Percentiles rank a stretch among this genome's conserved stretches.
Evolutionary conservation across 2,329 filamentous ascomycete genomes (phyloP).

Genomic region (Phaeophleospora eucalypticola): DNA sequence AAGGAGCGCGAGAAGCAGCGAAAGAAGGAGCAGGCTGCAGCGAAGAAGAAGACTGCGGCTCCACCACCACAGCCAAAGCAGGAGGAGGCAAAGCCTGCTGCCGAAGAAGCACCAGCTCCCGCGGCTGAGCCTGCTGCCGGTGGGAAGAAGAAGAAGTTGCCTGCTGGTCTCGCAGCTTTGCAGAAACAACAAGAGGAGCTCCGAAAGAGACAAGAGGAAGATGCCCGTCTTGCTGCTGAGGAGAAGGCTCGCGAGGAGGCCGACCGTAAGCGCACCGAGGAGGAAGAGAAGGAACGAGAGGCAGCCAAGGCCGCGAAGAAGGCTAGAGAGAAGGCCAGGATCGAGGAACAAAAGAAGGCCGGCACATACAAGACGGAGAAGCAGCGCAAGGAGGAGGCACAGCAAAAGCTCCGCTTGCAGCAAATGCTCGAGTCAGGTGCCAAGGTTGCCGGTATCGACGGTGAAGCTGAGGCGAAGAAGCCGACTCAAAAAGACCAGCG

Average conservation of each 20-base stretch:
- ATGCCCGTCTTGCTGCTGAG: conserved; percentile 55
- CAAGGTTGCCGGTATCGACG: conserved; percentile 57
- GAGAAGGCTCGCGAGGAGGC: conserved; percentile 65
- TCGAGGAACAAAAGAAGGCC: conserved; percentile 82
- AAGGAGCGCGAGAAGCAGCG: conserved; percentile 98
- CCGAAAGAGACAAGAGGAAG: conserved; percentile 62
- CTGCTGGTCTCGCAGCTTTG: conserved; percentile 65
- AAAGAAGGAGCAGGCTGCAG: conserved; percentile 92
- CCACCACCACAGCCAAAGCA: conserved; percentile 29
- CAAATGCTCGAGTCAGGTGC: conserved; percentile 79
- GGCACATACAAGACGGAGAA: conserved; percentile 84
- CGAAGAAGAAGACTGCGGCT: conserved; percentile 69
- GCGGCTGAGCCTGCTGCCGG: conserved; percentile 42
- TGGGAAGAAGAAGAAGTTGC: conserved; percentile 87
- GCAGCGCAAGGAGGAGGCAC: conserved; percentile 75
- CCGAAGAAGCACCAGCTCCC: conserved; percentile 51
- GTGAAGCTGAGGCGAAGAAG: conserved; percentile 74
- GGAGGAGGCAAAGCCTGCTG: conserved; percentile 29
- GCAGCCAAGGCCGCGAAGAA: conserved; percentile 75
- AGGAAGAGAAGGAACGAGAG: conserved; percentile 65
- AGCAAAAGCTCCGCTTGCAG: conserved; percentile 73
- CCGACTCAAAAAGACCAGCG: conserved; percentile 69
- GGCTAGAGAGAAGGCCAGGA: conserved; percentile 79
- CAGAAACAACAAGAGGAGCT: conserved; percentile 81
- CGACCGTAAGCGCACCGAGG: conserved; percentile 62